Base-by-base conservation (phyloP, 2,329 filamentous ascomycete species). In the Neofusicoccum parvum region DNA sequence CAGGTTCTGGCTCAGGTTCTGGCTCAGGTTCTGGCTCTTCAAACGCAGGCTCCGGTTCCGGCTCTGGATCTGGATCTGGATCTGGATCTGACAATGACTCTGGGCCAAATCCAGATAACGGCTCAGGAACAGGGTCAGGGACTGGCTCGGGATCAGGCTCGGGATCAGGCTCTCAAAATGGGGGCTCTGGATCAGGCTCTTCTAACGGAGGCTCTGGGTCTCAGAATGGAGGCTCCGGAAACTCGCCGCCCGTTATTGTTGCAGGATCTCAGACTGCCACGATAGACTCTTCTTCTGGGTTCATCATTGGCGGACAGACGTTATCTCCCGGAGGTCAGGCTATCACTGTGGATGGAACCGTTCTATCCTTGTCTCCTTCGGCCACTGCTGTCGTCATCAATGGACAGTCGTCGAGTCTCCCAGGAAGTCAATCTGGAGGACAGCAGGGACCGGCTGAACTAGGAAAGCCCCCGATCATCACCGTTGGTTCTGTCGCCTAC, bases 401-500 rank as follows among this genome's bases (percentile, higher is more conserved):
- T 62, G 75, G 75, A 23, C 69, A 68, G 17, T 73, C 71, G 5
- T 70, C 71, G 3, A 63, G 69, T 20, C 62, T 76, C 2, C 60
- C 64, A 0, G 68, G 46, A 15, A 37, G 9, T 32, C 70, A 66
- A n/a, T 27, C 64, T 9, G 23, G 23, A 10, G 66, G 20, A 67
- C 71, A n/a, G 71, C 75, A 23, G 49, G 62, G 49, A 27, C 27
- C 50, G 10, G 39, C 62, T 5, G 56, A 60, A 32, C 32, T 48
- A 11, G 56, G 56, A 27, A 59, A 43, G 6, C 63, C 53, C 36
- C 76, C 76, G 14, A 65, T 81, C 7, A 66, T 82, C 41, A 81
- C 78, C 1, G 69, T 83, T 20, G 80, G 79, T 12, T 74, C 73
- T 0, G 70, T 73, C 1, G 77, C 73, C 1, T 73, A 80, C 36